These are phyloP conservation scores for Naganishia cerealis DNA, from an alignment of 1,284 basidiomycete species.

Conservation along the genomic window DNA sequence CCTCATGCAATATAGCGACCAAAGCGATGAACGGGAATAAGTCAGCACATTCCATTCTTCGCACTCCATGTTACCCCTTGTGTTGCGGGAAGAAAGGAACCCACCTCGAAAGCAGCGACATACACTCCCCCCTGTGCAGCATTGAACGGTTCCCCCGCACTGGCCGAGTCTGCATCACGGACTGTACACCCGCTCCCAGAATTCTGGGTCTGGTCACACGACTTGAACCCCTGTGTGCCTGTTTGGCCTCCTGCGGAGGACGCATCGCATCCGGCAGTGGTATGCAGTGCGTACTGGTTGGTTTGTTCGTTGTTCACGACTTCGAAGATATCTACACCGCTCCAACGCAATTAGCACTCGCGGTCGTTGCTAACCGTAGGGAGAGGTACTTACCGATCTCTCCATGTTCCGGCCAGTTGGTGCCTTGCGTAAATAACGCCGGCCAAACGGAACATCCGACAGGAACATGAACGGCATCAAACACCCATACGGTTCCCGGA, in stretches of 20 bases:
- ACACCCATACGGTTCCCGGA: constrained; percentile 34
- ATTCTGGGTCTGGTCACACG: constrained; percentile 48
- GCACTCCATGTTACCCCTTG: neutral
- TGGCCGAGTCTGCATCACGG: constrained; percentile 59
- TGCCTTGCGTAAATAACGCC: constrained; percentile 32
- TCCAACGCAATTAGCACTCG: neutral
- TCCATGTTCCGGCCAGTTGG: constrained; percentile 32
- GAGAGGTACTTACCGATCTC: constrained; percentile 22
- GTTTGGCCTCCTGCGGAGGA: constrained; percentile 31
- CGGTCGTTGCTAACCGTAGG: neutral
- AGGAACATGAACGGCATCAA: constrained; percentile 32
- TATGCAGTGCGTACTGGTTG: constrained; percentile 51
- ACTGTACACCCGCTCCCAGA: constrained; percentile 66
- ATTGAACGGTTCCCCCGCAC: constrained; percentile 68
- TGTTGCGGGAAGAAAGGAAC: constrained; percentile 12
- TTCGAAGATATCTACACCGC: constrained; percentile 37
- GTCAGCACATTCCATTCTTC: neutral
- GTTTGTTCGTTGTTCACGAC: constrained; percentile 45
- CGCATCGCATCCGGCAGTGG: constrained; percentile 40
- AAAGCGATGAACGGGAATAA: neutral
- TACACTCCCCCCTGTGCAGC: constrained; percentile 67
- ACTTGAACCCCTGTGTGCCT: constrained; percentile 39
- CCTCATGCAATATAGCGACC: neutral
- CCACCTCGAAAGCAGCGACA: constrained; percentile 66
- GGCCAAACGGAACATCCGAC: constrained; percentile 33